phyloP scores from a whole-genome alignment of 768 basidiomycete species.

The Naganishia vaughanmartiniae region DNA sequence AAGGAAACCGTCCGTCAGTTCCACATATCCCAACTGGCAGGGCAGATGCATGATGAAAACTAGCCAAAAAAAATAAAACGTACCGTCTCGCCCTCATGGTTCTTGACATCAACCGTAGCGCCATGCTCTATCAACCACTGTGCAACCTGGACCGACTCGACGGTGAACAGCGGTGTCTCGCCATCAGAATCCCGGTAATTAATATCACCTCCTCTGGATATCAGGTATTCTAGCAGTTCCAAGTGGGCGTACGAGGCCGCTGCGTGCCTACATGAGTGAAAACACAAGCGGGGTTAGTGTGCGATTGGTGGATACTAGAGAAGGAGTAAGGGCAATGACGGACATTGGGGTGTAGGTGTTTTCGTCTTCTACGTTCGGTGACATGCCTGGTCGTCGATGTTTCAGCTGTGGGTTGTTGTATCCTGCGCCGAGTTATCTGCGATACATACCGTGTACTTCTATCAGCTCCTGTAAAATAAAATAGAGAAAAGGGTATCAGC shows the following conservation, averaged over 20 bases:
- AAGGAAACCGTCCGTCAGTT: background rate
- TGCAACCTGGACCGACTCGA: slow-evolving; percentile 76
- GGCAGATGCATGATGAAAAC: slow-evolving; percentile 27
- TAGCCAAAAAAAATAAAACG: slow-evolving; percentile 38
- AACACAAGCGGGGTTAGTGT: too few species aligned
- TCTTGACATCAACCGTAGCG: slow-evolving; percentile 63
- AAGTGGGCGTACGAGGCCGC: slow-evolving; percentile 88
- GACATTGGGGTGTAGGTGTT: slow-evolving; percentile 52
- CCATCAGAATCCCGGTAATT: slow-evolving; percentile 82
- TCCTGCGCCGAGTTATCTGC: background rate
- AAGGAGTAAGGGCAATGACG: slow-evolving; percentile 29
- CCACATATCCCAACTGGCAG: background rate
- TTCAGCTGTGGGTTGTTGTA: background rate
- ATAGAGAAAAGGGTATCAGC: slow-evolving; percentile 19
- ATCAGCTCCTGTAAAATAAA: slow-evolving; percentile 39
- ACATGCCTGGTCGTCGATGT: slow-evolving; percentile 9
- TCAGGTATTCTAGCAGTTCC: slow-evolving; percentile 71
- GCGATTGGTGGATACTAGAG: background rate
- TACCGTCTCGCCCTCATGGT: slow-evolving; percentile 74
- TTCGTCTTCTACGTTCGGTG: slow-evolving; percentile 45
- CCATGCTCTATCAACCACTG: slow-evolving; percentile 75
- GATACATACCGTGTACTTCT: slow-evolving; percentile 37
- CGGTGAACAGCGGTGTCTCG: slow-evolving; percentile 87
- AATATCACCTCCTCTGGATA: slow-evolving; percentile 79
- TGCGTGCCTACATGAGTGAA: too few species aligned